A percentile compares a stretch with the other conserved stretches of the same genome.
Evolutionary conservation across 495 filamentous ascomycete genomes (phyloP).

Genomic region (Chaetomium fimeti): DNA sequence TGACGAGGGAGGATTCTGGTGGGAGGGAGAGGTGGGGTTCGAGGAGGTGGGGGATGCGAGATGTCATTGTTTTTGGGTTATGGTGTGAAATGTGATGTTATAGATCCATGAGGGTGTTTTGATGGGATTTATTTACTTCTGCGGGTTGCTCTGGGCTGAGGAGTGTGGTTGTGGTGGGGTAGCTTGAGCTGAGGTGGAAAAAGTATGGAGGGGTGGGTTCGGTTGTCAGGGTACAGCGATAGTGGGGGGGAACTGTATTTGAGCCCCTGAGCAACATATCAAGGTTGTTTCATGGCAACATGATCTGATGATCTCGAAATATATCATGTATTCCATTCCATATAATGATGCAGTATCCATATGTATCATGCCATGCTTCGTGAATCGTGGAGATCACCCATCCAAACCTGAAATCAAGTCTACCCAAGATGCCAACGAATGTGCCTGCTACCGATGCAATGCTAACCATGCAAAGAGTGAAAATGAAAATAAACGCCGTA

Average conservation of each 20-base stretch:
- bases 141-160: background rate
- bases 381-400: background rate
- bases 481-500: constrained; percentile 1
- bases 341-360: background rate
- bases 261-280: no score
- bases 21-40: constrained; percentile 58
- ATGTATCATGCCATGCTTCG: constrained; percentile 6
- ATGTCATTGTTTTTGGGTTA: constrained; percentile 17
- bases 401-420: background rate
- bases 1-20: constrained; percentile 47
- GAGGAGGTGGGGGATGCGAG: constrained; percentile 59
- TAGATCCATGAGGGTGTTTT: no score
- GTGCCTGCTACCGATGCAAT: constrained; percentile 2
- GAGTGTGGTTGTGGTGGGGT: background rate
- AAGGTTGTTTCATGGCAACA: no score
- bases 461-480: constrained; percentile 1
- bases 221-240: no score
- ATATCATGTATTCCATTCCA: background rate
- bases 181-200: background rate
- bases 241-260: background rate
- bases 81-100: background rate
- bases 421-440: constrained; percentile 2
- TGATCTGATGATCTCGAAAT: background rate
- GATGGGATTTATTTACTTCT: background rate
- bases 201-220: constrained; percentile 10